phyloP scores from a whole-genome alignment of 129 eudicot genomes.

The Arctium minus region DNA sequence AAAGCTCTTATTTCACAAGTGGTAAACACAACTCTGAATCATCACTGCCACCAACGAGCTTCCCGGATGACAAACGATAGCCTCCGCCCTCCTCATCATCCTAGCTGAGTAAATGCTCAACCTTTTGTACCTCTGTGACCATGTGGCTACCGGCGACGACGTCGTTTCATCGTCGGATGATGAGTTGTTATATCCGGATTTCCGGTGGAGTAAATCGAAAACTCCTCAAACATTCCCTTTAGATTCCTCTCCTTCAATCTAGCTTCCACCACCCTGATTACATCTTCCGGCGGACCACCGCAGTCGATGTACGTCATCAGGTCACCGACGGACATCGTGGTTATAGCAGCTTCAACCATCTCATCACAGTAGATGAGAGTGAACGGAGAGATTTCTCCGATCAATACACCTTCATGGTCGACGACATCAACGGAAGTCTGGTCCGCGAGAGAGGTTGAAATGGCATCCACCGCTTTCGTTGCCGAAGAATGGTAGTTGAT shows the following conservation, averaged over 20 bases:
- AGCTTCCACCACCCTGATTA: conserved; percentile 43
- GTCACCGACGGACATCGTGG: conserved; percentile 73
- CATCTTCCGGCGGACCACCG: conserved; percentile 77
- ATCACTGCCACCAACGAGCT: conserved; percentile 90
- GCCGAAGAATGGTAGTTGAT: conserved; percentile 67
- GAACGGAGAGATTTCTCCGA: conserved; percentile 78
- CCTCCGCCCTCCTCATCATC: conserved; percentile 60
- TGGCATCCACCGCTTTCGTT: conserved; percentile 38
- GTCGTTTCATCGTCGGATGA: conserved; percentile 40
- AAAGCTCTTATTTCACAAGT: no score
- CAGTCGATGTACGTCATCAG: conserved; percentile 83
- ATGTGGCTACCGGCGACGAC: conserved; percentile 15
- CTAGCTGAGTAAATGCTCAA: conserved; percentile 57
- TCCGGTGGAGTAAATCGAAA: conserved; percentile 17
- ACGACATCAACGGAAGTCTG: conserved; percentile 78
- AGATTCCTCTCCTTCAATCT: conserved; percentile 56
- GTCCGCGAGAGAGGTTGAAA: conserved; percentile 32
- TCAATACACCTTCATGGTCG: conserved; percentile 50
- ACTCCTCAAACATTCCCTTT: conserved; percentile 54
- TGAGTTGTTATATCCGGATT: conserved; percentile 20
- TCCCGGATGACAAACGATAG: conserved; percentile 56
- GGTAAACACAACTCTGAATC: conserved; percentile 33
- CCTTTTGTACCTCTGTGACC: conserved; percentile 38
- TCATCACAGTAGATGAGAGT: conserved; percentile 66
- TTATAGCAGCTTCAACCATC: conserved; percentile 59